Percentiles rank a stretch among this genome's conserved stretches.
Conservation (phyloP, 208 protist genomes). For the Porcisia deanei region DNA sequence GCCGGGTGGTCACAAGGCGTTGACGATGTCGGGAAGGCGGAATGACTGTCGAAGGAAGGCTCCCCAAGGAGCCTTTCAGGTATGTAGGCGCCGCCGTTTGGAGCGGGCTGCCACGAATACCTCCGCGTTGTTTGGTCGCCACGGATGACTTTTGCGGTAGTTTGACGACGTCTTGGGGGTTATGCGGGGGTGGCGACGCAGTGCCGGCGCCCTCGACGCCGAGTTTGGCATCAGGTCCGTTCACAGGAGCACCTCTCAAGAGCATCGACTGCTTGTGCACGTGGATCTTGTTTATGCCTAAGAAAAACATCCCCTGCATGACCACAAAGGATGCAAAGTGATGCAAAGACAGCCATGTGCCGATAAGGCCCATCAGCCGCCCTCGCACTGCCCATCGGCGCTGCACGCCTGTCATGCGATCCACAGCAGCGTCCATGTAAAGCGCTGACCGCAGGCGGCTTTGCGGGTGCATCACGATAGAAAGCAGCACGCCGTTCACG, state of each 20-base stretch:
- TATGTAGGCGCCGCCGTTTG: background rate
- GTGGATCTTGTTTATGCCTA: constrained; percentile 64
- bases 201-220: background rate
- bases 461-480: constrained; percentile 60
- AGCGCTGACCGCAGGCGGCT: constrained; percentile 37
- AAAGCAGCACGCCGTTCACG: constrained; percentile 53
- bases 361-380: constrained; percentile 36
- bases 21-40: background rate
- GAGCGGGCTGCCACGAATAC: background rate
- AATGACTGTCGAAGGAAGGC: background rate
- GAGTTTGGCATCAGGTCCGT: background rate
- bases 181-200: background rate
- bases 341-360: constrained; percentile 37
- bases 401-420: constrained; percentile 43
- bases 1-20: constrained; percentile 36
- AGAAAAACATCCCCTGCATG: constrained; percentile 49
- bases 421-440: constrained; percentile 36
- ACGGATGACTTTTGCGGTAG: background rate
- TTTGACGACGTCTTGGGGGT: background rate
- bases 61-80: background rate
- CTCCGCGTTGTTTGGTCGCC: background rate
- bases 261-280: constrained; percentile 9
- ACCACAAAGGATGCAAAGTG: constrained; percentile 56
- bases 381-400: constrained; percentile 36
- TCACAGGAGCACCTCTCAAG: background rate